Conservation (phyloP, 768 basidiomycete species). For the Tricholoma matsutake region DNA sequence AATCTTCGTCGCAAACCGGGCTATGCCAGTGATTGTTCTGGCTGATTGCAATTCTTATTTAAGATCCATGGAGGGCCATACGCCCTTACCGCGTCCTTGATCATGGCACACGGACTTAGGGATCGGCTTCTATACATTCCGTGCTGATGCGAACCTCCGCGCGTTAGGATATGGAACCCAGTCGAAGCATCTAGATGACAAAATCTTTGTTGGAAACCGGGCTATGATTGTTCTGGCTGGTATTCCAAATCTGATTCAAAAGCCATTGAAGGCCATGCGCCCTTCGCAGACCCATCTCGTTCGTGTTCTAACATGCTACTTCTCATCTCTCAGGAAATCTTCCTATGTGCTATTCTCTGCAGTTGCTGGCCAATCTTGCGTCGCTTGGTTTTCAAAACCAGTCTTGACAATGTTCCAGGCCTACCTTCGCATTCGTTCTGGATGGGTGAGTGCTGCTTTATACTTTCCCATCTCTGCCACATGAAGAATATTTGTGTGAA, state of each 20-base stretch:
- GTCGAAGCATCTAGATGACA: too few relatives aligned
- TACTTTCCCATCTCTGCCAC: too few relatives aligned
- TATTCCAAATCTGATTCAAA: not conserved
- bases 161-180: too few relatives aligned
- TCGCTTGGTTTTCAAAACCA: conserved; percentile 17
- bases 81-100: too few relatives aligned
- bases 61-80: not conserved
- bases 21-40: not conserved
- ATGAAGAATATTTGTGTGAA: not conserved
- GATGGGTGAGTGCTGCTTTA: conserved; percentile 20
- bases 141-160: too few relatives aligned
- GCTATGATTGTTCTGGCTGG: not conserved
- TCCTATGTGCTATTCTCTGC: conserved; percentile 11
- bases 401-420: conserved; percentile 33
- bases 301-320: conserved; percentile 3
- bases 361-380: conserved; percentile 11
- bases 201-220: too few relatives aligned
- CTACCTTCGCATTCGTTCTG: conserved; percentile 26
- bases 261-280: not conserved
- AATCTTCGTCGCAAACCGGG: too few relatives aligned
- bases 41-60: not conserved
- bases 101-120: too few relatives aligned
- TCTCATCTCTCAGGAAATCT: conserved; percentile 2
- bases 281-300: not conserved
- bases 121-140: too few relatives aligned